Evolutionary conservation across 352 stramenopile species (phyloP).

Genomic region (Phytophthora colocasiae): DNA sequence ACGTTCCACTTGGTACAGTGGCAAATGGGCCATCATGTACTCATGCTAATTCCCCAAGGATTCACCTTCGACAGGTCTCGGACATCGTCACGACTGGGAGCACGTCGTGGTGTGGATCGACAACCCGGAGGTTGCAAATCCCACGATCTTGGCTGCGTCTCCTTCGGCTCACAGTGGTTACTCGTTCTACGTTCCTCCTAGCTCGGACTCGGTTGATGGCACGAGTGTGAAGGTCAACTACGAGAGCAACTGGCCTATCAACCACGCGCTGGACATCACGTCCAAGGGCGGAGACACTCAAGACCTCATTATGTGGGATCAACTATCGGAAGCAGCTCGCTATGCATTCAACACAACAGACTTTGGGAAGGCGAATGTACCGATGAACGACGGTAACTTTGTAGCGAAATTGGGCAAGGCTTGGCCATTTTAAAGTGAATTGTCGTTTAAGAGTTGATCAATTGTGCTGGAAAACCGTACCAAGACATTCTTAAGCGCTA

Average conservation of each 20-base stretch:
- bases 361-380: constrained; percentile 36
- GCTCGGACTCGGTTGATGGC: constrained; percentile 11
- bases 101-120: constrained; percentile 52
- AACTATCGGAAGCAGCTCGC: constrained; percentile 26
- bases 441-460: too few species aligned
- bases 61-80: constrained; percentile 24
- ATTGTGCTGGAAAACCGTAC: too few species aligned
- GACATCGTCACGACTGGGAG: constrained; percentile 54
- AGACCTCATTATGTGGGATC: constrained; percentile 33
- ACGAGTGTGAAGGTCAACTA: constrained; percentile 23
- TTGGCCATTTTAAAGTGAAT: not conserved
- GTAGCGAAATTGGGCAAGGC: constrained; percentile 21
- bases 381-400: constrained; percentile 42
- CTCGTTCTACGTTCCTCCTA: constrained; percentile 8
- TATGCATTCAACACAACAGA: constrained; percentile 25
- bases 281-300: constrained; percentile 24
- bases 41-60: constrained; percentile 54
- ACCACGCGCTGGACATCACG: constrained; percentile 17
- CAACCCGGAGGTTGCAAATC: constrained; percentile 23
- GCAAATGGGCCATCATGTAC: constrained; percentile 42
- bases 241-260: constrained; percentile 10
- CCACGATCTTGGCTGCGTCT: constrained; percentile 28
- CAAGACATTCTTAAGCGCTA: too few species aligned
- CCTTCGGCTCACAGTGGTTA: constrained; percentile 20
- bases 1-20: constrained; percentile 29